phyloP scores from a whole-genome alignment of 2,329 filamentous ascomycete genomes.

The Exophiala viscosa region DNA sequence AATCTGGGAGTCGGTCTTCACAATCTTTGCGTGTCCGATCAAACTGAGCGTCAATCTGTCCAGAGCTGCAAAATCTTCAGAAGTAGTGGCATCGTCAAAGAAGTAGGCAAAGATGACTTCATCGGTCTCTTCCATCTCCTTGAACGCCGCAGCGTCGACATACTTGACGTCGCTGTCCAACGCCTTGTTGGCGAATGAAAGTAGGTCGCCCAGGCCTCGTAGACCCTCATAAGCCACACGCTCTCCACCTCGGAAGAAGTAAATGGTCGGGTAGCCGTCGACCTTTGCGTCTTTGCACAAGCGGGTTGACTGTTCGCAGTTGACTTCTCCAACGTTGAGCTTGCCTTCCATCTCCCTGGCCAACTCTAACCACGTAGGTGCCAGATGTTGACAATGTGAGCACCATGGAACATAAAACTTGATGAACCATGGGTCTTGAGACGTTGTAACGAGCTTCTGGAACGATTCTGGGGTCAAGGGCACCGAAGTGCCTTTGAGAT shows the following conservation, averaged over 20 bases:
- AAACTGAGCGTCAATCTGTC: conserved; percentile 82
- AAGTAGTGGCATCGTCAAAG: conserved; percentile 91
- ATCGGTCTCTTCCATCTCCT: conserved; percentile 82
- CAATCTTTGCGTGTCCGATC: conserved; percentile 85
- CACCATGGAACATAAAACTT: conserved; percentile 99
- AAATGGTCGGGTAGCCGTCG: conserved; percentile 77
- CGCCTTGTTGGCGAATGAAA: conserved; percentile 82
- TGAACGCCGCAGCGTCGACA: conserved; percentile 71
- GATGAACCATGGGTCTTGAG: conserved; percentile 92
- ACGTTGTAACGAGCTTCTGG: conserved; percentile 77
- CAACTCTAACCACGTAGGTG: conserved; percentile 83
- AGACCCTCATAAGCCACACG: conserved; percentile 90
- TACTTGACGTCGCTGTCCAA: conserved; percentile 75
- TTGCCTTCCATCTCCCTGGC: conserved; percentile 85
- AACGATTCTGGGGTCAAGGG: conserved; percentile 80
- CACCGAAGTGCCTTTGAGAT: conserved; percentile 71
- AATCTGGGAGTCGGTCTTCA: conserved; percentile 78
- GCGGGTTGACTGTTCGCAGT: conserved; percentile 79
- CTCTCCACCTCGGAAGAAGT: conserved; percentile 90
- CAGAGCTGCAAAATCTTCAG: conserved; percentile 84
- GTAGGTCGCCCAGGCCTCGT: conserved; percentile 83
- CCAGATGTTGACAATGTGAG: conserved; percentile 88
- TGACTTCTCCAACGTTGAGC: conserved; percentile 92
- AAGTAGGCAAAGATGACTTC: conserved; percentile 97
- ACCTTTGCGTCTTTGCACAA: conserved; percentile 91